Base-by-base conservation (phyloP, 192 early-diverging fungal genomes). In the Spizellomyces punctatus region DNA sequence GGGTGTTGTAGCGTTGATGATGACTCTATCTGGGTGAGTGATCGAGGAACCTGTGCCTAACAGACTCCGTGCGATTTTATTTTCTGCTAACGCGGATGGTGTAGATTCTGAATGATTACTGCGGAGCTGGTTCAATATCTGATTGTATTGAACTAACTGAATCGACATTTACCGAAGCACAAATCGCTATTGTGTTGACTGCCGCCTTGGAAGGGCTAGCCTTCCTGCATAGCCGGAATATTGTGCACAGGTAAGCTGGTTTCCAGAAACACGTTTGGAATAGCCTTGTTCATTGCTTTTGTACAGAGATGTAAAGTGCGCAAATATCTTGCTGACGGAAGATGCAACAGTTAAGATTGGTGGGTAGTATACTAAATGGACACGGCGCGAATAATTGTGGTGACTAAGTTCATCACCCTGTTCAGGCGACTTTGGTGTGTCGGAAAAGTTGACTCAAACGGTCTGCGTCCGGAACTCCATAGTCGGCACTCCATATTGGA, bases 401-500 rank as follows among this genome's bases (percentile, higher is more conserved):
- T 54, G 17, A n/a, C 17, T 54, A 54, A 19, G 17, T 4, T 12
- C 50, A 54, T 54, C 27, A 22, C 14, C 16, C 27, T 36, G 27
- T 36, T 36, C 52, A 68, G 74, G 66, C 16, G 78, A 79, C 60
- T 79, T 79, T 73, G 78, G 78, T 5, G 78, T 79, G 16, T 71
- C 78, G 8, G 75, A 76, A 48, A 69, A 77, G 48, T 58, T 79
- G 14, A 76, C 78, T 8, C 70, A 79, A 62, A 76, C 70, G 6
- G 64, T 73, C 14, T 64, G 66, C 66, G 74, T 63, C 17, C 43
- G 67, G 12, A 63, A 65, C 17, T 64, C 71, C 0, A 65, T 78
- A 5, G 69, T 83, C 8, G 84, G 84, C 8, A 85, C 84, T 8
- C 79, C 12, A 60, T 83, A 54, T 43, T 80, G 58, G 69, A 80